Base-by-base conservation (phyloP, 257 asterid genomes). In the Datura wrightii region DNA sequence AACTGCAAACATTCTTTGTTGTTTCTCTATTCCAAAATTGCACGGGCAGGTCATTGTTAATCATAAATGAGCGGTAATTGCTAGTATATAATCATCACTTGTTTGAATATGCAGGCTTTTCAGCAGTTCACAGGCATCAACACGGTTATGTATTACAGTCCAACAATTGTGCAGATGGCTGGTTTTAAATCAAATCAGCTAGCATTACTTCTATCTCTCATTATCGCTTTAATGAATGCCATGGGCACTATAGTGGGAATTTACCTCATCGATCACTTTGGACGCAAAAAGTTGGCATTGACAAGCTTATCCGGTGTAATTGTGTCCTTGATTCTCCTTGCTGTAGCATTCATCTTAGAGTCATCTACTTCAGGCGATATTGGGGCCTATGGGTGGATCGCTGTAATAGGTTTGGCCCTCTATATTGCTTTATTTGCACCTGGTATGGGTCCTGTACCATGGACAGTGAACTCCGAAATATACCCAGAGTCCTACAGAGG, bases 401-500 rank as follows among this genome's bases (percentile, higher is more conserved):
- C 99, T 0, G 90, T 96, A 24, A 31, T 85, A 62, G 99, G 99
- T 34, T 86, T 96, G 87, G 94, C 90, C 44, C 96, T 93, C 39
- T 96, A 94, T 60, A 93, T 96, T 5, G 88, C 98, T 9, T 92
- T 89, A 88, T 96, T 94, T 58, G 82, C 99, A 9, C 99, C 99
- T 0, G 98, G 99, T 44, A 93, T 96, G 99, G 98, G 99, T 24
- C 94, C 97, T 2, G 99, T 94, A 6, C 99, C 99, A 1, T 96
- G 99, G 99, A 89, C 99, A 0, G 92, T 96, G 81, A 96, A 94
- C 92, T 94, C 98, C 5, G 98, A 96, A 82, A 93, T 94, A 83
- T 96, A 96, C 80, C 98, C 96, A 0, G 97, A 94, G 89, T 91
- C 93, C 1, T 96, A 94, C 37, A 88, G 98, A 19, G 99, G 99